Base-by-base conservation (phyloP, 148 eudicot species). In the Silene conica region DNA sequence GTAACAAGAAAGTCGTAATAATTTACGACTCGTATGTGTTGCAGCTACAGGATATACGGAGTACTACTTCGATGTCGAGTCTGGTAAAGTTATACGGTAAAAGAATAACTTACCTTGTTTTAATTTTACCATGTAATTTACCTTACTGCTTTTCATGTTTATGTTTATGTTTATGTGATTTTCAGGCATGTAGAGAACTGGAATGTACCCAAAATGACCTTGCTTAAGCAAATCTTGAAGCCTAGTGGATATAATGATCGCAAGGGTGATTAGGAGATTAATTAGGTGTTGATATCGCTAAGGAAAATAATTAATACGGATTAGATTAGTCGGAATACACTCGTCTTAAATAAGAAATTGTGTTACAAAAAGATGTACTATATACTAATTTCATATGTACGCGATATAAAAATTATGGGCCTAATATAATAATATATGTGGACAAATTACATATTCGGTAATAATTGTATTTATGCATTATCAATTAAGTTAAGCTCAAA, bases 1-100 rank as follows among this genome's bases (percentile, higher is more conserved):
- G 7, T 38, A 38, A 38, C 43, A 0, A 38, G 8, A 38, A 38
- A 6, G 43, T 38, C 8, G 2, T 38, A 5, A 38, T 7, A 5
- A 38, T 38, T 38, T 38, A 38, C 43, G 14, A 50, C 55, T 11
- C 16, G 16, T 12, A 50, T 50, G 55, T 50, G 55, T 80, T 89
- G 81, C 89, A 95, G 98, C 98, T 67, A 95, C 96, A 55, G 98
- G 98, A 59, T 95, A 86, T 73, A 95, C 98, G 0, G 97, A 95
- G 83, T 95, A 95, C 72, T 95, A 80, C 74, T 90, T 89, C 64
- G 89, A 92, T 82, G 65, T 79, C 28, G 76, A 85, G 69, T 82
- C 98, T 55, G 94, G 96, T 38, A 92, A 82, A 90, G 97, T 95
- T 15, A 83, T 87, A 86, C 79, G 97, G 98, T 91, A 73, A 67